Base-by-base conservation (phyloP, 495 filamentous ascomycete species). In the Hypoxylon lenormandii region DNA sequence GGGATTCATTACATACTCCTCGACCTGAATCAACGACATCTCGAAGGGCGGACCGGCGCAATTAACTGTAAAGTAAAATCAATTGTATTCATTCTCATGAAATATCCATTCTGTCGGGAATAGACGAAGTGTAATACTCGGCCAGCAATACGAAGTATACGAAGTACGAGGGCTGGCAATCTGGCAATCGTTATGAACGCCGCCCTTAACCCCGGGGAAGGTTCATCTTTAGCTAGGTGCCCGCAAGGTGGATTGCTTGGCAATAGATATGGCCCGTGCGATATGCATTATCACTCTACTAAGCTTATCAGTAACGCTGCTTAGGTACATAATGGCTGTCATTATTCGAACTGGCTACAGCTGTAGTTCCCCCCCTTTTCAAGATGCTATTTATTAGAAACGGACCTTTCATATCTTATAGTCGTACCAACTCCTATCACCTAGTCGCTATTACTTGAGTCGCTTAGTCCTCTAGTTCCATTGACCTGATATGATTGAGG, bases 11-110 rank as follows among this genome's bases (percentile, higher is more conserved):
- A 82, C 90, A 58, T 89, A 97, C 93, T 98, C 94, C 87, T 98
- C 94, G 65, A 96, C 93, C 78, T 97, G 92, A 58, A 98, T 90
- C 73, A 98, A 86, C 71, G 94, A 96, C 95, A 97, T 98, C 51
- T 47, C 72, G 56, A 40, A 57, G 18, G 46, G 48, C 38, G 42
- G 42, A 45, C 46, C 16, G 42, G 46, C 40, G 48, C 42, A 47
- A 49, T 55, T 56, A 33, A 22, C 21, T 16, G 36, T 16, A 51
- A 57, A 33, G 21, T 22, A 63, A 26, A 38, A 59, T 61, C 38
- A 43, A 48, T 47, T 15, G 5, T 54, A 45, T 26, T 61, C 64
- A 67, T 45, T 19, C 59, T 61, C 57, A 71, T 50, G 57, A 42
- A 36, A 46, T 21, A 26, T 59, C 66, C 53, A 69, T 64, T 42